Percentiles rank a stretch among this genome's conserved stretches.
Evolutionary conservation across 1,139 yeast species (phyloP).

Genomic region (Saccharomyces hybrid): DNA sequence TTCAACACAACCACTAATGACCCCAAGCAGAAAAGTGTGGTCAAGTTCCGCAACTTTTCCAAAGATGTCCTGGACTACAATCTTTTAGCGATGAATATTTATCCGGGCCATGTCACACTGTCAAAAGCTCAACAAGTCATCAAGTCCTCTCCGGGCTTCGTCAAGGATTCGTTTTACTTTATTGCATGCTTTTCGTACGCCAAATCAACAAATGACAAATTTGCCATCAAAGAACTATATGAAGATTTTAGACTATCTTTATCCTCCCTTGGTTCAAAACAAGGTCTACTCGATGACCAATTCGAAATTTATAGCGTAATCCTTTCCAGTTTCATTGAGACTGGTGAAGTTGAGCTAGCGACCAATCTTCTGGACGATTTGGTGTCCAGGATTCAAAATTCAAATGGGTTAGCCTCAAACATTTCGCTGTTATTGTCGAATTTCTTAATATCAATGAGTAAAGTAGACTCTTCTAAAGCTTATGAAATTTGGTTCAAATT

Average conservation of each 20-base stretch:
- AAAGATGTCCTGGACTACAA: slow-evolving; percentile 29
- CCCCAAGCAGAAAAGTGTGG: slow-evolving; percentile 10
- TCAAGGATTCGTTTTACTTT: slow-evolving; percentile 31
- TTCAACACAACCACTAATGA: slow-evolving; percentile 36
- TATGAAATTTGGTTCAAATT: slow-evolving; percentile 33
- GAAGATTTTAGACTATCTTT: slow-evolving; percentile 31
- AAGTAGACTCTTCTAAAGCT: slow-evolving; percentile 30
- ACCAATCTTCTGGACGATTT: slow-evolving; percentile 47
- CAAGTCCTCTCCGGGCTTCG: slow-evolving; percentile 18
- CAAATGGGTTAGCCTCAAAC: slow-evolving; percentile 28
- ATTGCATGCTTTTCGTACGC: slow-evolving; percentile 32
- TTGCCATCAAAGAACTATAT: slow-evolving; percentile 28
- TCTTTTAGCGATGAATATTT: slow-evolving; percentile 33
- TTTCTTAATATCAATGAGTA: slow-evolving; percentile 32
- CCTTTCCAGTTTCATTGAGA: slow-evolving; percentile 45
- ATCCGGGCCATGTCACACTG: slow-evolving; percentile 29
- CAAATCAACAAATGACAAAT: slow-evolving; percentile 29
- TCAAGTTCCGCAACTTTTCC: slow-evolving; percentile 30
- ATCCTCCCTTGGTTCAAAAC: not conserved
- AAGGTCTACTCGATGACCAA: slow-evolving; percentile 31
- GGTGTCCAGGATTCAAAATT: slow-evolving; percentile 31
- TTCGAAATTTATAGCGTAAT: slow-evolving; percentile 44
- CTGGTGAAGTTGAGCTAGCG: slow-evolving; percentile 44
- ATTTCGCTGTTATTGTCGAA: slow-evolving; percentile 31
- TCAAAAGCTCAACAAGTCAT: slow-evolving; percentile 22